Evolutionary conservation across 2,329 filamentous ascomycete genomes (phyloP).

Genomic region (Neofusicoccum sp.): DNA sequence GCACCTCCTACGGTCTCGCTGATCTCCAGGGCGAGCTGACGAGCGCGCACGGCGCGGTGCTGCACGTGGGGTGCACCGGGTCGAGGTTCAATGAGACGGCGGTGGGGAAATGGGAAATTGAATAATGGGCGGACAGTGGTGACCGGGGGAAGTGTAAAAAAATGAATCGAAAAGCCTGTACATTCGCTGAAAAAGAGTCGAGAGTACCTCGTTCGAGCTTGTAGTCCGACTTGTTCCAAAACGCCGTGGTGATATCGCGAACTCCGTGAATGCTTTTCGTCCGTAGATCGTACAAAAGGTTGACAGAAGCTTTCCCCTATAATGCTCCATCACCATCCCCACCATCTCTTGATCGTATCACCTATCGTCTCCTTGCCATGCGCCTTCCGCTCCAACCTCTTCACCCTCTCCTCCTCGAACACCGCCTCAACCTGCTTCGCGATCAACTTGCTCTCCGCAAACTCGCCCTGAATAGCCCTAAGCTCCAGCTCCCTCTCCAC

Average conservation of each 20-base stretch:
- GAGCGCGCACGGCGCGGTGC: constrained; percentile 52
- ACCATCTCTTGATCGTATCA: constrained; percentile 34
- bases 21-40: constrained; percentile 54
- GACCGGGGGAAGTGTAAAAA: neutral
- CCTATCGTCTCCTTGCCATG: constrained; percentile 37
- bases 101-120: constrained; percentile 51
- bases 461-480: constrained; percentile 34
- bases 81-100: constrained; percentile 60
- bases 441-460: constrained; percentile 28
- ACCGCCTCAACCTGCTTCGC: constrained; percentile 32
- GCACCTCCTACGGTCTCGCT: constrained; percentile 54
- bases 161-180: neutral
- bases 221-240: neutral
- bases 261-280: constrained; percentile 12
- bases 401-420: constrained; percentile 15
- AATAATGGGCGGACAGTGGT: constrained; percentile 60
- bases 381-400: constrained; percentile 21
- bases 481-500: constrained; percentile 35
- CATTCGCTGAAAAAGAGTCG: neutral
- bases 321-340: constrained; percentile 8
- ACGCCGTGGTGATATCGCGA: constrained; percentile 1
- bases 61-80: constrained; percentile 60
- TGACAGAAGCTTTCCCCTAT: neutral
- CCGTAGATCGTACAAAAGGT: neutral
- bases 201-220: neutral